Evolutionary conservation across 768 basidiomycete species (phyloP).

Genomic region (Phylloporus sp.): DNA sequence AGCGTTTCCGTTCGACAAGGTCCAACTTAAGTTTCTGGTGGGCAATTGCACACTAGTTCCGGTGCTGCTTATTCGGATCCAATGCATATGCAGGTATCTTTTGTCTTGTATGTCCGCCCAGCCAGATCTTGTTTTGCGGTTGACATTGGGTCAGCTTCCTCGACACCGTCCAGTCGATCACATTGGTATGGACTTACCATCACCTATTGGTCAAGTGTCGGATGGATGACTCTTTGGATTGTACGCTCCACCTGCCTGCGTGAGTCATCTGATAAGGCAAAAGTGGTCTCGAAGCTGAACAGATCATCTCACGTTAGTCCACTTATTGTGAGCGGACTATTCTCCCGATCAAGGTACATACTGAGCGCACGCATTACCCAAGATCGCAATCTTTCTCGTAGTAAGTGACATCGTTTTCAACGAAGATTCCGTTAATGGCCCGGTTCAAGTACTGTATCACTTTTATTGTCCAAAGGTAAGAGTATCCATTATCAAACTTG

Average conservation of each 20-base stretch:
- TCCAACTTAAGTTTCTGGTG: constrained; percentile 12
- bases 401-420: constrained; percentile 2
- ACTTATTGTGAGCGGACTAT: not conserved
- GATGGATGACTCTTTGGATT: not conserved
- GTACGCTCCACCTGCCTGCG: constrained; percentile 1
- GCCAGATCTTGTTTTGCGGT: not conserved
- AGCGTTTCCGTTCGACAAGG: constrained; percentile 15
- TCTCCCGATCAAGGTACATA: not conserved
- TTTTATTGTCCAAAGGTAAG: constrained; percentile 21
- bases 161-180: constrained; percentile 2
- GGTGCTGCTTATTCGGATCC: not conserved
- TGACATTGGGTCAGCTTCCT: constrained; percentile 7
- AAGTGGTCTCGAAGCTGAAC: not conserved
- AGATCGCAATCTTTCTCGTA: not conserved
- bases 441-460: constrained; percentile 13
- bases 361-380: not conserved
- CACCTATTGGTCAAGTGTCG: constrained; percentile 11
- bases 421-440: not conserved
- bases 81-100: not conserved
- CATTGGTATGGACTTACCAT: not conserved
- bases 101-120: constrained; percentile 6
- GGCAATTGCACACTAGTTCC: not conserved
- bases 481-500: not conserved
- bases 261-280: constrained; percentile 1
- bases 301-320: not conserved